Base-by-base conservation (phyloP, 306 rosid species). In the Rosa persica region DNA sequence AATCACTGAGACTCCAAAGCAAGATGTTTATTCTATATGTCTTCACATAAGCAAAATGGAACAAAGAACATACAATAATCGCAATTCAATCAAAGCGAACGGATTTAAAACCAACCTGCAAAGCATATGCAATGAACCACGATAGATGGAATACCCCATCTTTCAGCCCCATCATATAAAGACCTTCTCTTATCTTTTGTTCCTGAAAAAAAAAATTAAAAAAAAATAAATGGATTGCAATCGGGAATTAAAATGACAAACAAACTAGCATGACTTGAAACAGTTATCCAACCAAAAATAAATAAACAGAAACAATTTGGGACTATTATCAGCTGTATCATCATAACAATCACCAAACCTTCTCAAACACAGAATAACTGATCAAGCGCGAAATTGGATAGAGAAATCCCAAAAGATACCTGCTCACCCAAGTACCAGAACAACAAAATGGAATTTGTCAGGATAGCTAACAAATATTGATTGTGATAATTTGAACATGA, bases 161-260 rank as follows among this genome's bases (percentile, higher is more conserved):
- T 85, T 90, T 92, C 73, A 94, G 78, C 81, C 97, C 98, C 98
- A 94, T 94, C 98, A 94, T 94, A 91, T 92, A 90, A 75, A 94
- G 97, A 79, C 97, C 97, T 87, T 92, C 97, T 76, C 89, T 94
- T 86, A 94, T 94, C 88, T 92, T 94, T 79, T 90, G 91, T 80
- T 94, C 98, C 98, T 94, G 90, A 86, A 86, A 84, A 16, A 86
- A 84, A 16, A 38, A 3, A 58, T 23, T 42, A 52, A 20, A 12
- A 66, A n/a, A 5, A 61, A 67, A 19, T 11, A 70, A 76, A 75
- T 5, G 55, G 70, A 79, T 64, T 79, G 72, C 25, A 84, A 79
- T 73, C 64, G 72, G 44, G 54, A 79, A 82, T 64, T 73, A 51
- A 46, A 47, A 61, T 78, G 74, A 81, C 64, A 49, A 55, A 55